Conservation (phyloP, 179 eudicot species). For the Carnegiea gigantea region DNA sequence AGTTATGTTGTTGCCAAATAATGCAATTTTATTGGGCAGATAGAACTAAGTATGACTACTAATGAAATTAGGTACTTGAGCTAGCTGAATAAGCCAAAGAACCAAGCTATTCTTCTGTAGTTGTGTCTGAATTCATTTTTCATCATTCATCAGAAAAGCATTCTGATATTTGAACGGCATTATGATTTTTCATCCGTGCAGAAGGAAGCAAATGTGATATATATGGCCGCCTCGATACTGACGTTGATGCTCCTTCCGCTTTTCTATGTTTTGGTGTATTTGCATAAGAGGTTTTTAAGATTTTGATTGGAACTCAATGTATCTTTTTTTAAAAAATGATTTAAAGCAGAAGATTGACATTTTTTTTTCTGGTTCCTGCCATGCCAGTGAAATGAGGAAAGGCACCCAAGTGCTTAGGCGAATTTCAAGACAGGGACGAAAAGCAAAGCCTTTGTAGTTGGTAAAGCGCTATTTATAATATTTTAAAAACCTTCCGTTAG, state of each 20-base stretch:
- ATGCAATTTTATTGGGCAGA: neutral
- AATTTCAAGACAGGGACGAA: constrained; percentile 50
- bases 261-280: constrained; percentile 73
- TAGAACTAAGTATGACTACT: neutral
- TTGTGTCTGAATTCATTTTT: neutral
- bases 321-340: neutral
- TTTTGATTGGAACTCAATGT: constrained; percentile 5
- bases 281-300: constrained; percentile 75
- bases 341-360: constrained; percentile 10
- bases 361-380: constrained; percentile 8
- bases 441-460: constrained; percentile 66
- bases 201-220: constrained; percentile 75
- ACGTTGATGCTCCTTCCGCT: constrained; percentile 88
- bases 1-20: neutral
- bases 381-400: constrained; percentile 66
- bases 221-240: constrained; percentile 72
- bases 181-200: constrained; percentile 37
- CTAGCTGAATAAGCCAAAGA: neutral
- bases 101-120: neutral
- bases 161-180: neutral
- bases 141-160: neutral
- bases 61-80: neutral
- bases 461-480: constrained; percentile 18
- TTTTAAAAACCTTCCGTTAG: neutral
- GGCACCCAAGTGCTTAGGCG: constrained; percentile 76